Evolutionary conservation across 176 grass and related monocot species (phyloP), one percentile per base, ranked within the genome.

Genomic region (Aegilops speltoides): DNA sequence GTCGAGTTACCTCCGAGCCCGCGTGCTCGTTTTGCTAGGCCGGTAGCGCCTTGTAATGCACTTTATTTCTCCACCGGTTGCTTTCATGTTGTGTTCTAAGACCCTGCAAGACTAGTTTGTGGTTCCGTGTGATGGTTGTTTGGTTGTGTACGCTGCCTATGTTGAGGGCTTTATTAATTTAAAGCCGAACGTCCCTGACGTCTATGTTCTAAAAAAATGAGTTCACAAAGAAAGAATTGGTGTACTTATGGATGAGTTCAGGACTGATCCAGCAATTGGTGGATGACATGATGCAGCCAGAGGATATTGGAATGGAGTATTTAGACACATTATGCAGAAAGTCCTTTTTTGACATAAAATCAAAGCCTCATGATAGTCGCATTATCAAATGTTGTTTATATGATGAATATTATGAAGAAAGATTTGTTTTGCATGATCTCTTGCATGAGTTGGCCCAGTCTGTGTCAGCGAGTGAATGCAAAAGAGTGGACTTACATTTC

Each of bases 301-400:
- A 93, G 69, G 83, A 84, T 64, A 40, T 34, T 26, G 91, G 87
- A 2, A 63, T 65, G 10, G 63, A 78, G 19, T 90, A 89, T 45
- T 32, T 93, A 5, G 38, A 88, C 82, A 17, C 19, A 78, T 23
- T 93, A 52, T 68, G 63, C 3, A 56, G 0, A 71, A 81, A 88
- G 68, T 93, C 77, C 1, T 90, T 93, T 74, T 90, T 93, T n/a
- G 81, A 90, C 7, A 34, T 78, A 1, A 81, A 78, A 72, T 57
- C 77, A 78, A 32, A 2, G 12, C 68, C 62, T 56, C 31, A 1
- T 15, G 48, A 20, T 59, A 8, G 3, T 88, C 19, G 0, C 33
- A 20, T 0, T 32, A 73, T 86, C 63, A 86, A 4, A 36, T 31
- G 66, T 0, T 1, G 1, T 14, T 13, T 86, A 0, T 26, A 34